Evolutionary conservation across 164 flowering plant species (phyloP).

Genomic region (Vitis riparia): DNA sequence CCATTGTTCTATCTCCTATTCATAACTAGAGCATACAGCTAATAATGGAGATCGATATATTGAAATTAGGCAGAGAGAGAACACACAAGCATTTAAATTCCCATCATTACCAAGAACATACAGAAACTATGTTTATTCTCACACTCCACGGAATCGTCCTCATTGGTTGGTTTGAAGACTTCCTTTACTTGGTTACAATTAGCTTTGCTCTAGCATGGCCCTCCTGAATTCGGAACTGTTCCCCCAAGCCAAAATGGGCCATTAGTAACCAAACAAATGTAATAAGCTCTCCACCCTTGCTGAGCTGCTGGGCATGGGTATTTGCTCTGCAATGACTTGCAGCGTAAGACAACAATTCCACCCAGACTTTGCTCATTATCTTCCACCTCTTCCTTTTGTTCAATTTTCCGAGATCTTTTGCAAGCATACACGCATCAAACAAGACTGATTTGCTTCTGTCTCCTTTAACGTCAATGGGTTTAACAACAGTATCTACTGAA

Average conservation of each 20-base stretch:
- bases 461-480: conserved; percentile 14
- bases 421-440: conserved; percentile 20
- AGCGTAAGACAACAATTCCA: conserved; percentile 12
- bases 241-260: conserved; percentile 29
- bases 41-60: too few relatives aligned
- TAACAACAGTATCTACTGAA: background rate
- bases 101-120: too few relatives aligned
- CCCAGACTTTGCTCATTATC: conserved; percentile 9
- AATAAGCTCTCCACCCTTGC: conserved; percentile 25
- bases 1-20: too few relatives aligned
- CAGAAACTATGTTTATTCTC: too few relatives aligned
- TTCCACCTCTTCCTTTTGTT: conserved; percentile 1
- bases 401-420: conserved; percentile 4
- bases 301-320: conserved; percentile 15
- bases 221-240: conserved; percentile 19
- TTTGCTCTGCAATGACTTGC: conserved; percentile 16
- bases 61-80: too few relatives aligned
- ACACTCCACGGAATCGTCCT: too few relatives aligned
- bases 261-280: conserved; percentile 25
- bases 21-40: too few relatives aligned
- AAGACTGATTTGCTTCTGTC: conserved; percentile 24
- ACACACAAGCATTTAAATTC: too few relatives aligned
- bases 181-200: background rate
- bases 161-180: too few relatives aligned
- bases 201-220: conserved; percentile 12